Percentiles rank a stretch among this genome's conserved stretches.
These are phyloP conservation scores for Jatropha multifida DNA, from an alignment of 441 rosid species.

Conservation along the genomic window DNA sequence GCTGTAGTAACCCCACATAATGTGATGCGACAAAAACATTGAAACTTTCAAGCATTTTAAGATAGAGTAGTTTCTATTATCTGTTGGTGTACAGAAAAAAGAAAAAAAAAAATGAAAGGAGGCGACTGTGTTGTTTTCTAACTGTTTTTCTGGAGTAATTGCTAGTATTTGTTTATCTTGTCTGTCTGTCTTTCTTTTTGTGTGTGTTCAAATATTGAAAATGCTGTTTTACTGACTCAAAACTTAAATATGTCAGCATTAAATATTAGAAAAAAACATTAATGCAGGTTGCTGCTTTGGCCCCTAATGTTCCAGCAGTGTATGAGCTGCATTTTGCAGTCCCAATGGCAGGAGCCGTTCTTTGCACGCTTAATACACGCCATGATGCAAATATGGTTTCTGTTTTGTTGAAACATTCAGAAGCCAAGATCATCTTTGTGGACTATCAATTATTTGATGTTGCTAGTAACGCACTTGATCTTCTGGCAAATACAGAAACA, in stretches of 20 bases:
- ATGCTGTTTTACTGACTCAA: no score
- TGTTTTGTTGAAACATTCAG: conserved; percentile 57
- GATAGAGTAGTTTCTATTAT: background rate
- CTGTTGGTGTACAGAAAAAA: no score
- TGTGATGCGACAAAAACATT: background rate
- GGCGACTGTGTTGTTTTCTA: no score
- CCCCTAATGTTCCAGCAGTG: conserved; percentile 83
- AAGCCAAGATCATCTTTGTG: conserved; percentile 61
- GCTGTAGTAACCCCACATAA: background rate
- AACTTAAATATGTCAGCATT: background rate
- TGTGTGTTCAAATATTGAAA: no score
- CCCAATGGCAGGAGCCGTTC: conserved; percentile 83
- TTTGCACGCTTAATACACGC: conserved; percentile 79
- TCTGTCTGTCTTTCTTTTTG: background rate
- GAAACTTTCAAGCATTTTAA: background rate
- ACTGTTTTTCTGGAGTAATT: no score
- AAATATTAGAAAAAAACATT: background rate
- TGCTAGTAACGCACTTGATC: conserved; percentile 54
- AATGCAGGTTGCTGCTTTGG: conserved; percentile 66
- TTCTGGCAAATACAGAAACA: conserved; percentile 35
- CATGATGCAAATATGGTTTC: conserved; percentile 66
- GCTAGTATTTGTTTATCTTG: background rate
- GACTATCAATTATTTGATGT: conserved; percentile 60
- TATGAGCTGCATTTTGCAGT: conserved; percentile 82
- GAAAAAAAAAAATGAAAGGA: no score